A percentile compares a stretch with the other conserved stretches of the same genome.
Evolutionary conservation across 257 asterid species (phyloP).

Genomic region (Scutellaria galericulata): DNA sequence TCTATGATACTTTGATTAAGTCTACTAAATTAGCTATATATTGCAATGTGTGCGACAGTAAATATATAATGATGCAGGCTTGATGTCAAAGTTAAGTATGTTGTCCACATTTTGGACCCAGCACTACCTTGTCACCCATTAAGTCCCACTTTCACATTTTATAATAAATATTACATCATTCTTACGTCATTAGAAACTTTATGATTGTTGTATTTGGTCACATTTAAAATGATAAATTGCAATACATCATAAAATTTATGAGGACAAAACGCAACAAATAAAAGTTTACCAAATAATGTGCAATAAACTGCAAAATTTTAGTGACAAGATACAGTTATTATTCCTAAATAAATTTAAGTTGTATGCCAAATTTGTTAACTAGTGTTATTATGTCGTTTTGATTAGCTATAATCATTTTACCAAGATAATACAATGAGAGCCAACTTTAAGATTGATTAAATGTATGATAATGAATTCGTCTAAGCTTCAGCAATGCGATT

Average conservation of each 20-base stretch:
- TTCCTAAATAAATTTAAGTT: no score
- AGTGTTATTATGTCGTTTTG: slow-evolving; percentile 39
- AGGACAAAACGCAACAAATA: no score
- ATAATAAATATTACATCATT: slow-evolving; percentile 37
- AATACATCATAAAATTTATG: no score
- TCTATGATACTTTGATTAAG: slow-evolving; percentile 30
- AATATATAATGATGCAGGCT: slow-evolving; percentile 58
- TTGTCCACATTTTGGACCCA: slow-evolving; percentile 47
- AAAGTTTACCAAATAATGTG: no score
- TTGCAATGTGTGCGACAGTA: slow-evolving; percentile 24
- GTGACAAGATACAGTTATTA: no score
- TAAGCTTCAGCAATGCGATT: slow-evolving; percentile 25
- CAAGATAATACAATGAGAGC: slow-evolving; percentile 38
- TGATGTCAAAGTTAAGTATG: slow-evolving; percentile 79
- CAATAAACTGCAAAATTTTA: no score
- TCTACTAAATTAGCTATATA: slow-evolving; percentile 30
- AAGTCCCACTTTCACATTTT: slow-evolving; percentile 26
- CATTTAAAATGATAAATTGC: no score
- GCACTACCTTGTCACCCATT: slow-evolving; percentile 51
- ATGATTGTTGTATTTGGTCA: no score
- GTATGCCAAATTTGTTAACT: neutral
- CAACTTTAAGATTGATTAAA: slow-evolving; percentile 42
- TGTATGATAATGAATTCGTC: slow-evolving; percentile 19
- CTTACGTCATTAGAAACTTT: slow-evolving; percentile 26
- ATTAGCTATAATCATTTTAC: slow-evolving; percentile 42